Percentiles rank a stretch among this genome's conserved stretches.
phyloP scores from a whole-genome alignment of 306 rosid species.

The barrel medic (Medicago truncatula) region DNA sequence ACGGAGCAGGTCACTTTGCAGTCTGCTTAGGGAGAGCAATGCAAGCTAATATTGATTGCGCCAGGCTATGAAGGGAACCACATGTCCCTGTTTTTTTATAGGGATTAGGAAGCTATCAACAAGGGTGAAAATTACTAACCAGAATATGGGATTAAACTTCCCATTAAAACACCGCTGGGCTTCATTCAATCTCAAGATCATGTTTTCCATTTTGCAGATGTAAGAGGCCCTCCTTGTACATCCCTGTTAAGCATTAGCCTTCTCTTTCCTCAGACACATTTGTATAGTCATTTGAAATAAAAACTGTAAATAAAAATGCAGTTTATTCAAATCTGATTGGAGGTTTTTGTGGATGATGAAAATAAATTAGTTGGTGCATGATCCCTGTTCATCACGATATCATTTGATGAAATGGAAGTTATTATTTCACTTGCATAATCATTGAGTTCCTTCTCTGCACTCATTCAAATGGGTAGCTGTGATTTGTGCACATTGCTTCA shows the following conservation, averaged over 20 bases:
- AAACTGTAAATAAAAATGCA: slow-evolving; percentile 55
- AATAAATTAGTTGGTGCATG: slow-evolving; percentile 40
- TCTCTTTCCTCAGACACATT: slow-evolving; percentile 25
- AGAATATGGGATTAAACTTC: slow-evolving; percentile 34
- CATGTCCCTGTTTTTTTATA: slow-evolving; percentile 44
- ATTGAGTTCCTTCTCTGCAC: slow-evolving; percentile 19
- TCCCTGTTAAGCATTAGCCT: slow-evolving; percentile 41
- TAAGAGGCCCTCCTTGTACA: slow-evolving; percentile 33
- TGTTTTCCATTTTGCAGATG: slow-evolving; percentile 34
- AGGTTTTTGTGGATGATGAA: slow-evolving; percentile 31
- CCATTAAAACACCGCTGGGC: slow-evolving; percentile 4
- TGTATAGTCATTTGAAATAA: slow-evolving; percentile 54
- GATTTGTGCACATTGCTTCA: background rate
- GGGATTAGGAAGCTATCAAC: slow-evolving; percentile 37
- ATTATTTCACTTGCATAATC: background rate
- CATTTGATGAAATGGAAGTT: background rate
- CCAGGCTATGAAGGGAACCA: slow-evolving; percentile 38
- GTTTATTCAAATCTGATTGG: slow-evolving; percentile 39
- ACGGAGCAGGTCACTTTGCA: slow-evolving; percentile 73
- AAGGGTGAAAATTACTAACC: slow-evolving; percentile 27
- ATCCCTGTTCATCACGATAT: background rate
- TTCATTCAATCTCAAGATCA: slow-evolving; percentile 45
- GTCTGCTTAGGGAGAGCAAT: slow-evolving; percentile 65
- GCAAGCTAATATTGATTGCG: slow-evolving; percentile 12
- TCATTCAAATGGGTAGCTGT: background rate